Base-by-base conservation (phyloP, 805 yeast genomes). In the Metahyphopichia silvanorum region DNA sequence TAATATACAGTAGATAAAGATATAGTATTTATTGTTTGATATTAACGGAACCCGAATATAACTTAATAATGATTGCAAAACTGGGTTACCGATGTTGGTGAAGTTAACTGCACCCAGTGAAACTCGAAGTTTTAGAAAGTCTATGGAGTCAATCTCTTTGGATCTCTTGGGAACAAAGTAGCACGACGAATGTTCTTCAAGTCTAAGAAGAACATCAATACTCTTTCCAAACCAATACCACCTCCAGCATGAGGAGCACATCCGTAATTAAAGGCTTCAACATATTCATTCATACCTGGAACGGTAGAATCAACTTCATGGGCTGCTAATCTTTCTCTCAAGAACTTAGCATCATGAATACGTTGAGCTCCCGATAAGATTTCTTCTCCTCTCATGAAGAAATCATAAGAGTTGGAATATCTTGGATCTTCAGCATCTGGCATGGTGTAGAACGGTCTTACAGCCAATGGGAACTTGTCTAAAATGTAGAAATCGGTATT, bases 181-280 rank as follows among this genome's bases (percentile, higher is more conserved):
- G 99, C 97, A 60, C 98, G 82, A 67, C 99, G 84, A 49, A 93
- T 93, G 71, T 93, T 93, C 73, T 91, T 91, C 71, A 93, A 76
- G 56, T 88, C 98, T 60, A 93, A 76, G 80, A 76, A 93, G 77
- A 93, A 93, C 98, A 93, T 93, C 43, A 93, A 87, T 21, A 93
- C 98, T 72, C 99, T 86, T 70, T 93, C 99, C 47, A 93, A 70
- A 55, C 99, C 99, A 59, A 93, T 93, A 66, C 99, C 99, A 70
- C 98, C 99, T 61, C 99, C 99, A 21, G 96, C 99, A 55, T 93
- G 99, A 31, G 99, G 98, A 43, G 96, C 83, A 73, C 97, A 91
- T 13, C 98, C 99, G 57, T 82, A 91, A 29, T 77, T 69, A 72
- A 93, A 93, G 12, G 96, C 94, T 43, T 91, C 91, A 38, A 86